Evolutionary conservation across 345 rosid genomes (phyloP).

Genomic region (Raphanus sativus): DNA sequence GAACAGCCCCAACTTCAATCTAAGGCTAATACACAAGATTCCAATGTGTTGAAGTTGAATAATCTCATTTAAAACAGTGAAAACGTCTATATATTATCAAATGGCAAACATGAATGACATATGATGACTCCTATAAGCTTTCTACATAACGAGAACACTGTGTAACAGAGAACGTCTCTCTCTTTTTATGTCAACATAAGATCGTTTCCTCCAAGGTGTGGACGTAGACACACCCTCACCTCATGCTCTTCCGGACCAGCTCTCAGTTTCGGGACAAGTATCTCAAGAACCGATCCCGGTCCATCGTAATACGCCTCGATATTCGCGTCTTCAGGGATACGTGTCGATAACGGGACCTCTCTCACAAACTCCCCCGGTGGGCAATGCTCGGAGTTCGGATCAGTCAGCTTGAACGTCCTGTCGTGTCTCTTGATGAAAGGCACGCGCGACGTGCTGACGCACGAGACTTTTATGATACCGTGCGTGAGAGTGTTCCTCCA

Average conservation of each 20-base stretch:
- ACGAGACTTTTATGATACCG: slow-evolving; percentile 85
- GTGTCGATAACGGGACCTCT: slow-evolving; percentile 77
- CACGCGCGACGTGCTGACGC: slow-evolving; percentile 71
- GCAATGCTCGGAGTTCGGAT: slow-evolving; percentile 92
- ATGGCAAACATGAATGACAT: slow-evolving; percentile 25
- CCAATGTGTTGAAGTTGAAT: slow-evolving; percentile 18
- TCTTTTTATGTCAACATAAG: slow-evolving; percentile 67
- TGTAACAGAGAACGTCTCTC: not conserved
- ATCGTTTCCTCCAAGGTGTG: slow-evolving; percentile 67
- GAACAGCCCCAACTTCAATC: slow-evolving; percentile 2
- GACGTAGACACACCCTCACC: slow-evolving; percentile 89
- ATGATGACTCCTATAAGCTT: slow-evolving; percentile 24
- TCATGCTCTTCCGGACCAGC: slow-evolving; percentile 94
- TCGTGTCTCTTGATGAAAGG: slow-evolving; percentile 84
- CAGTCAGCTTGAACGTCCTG: slow-evolving; percentile 88
- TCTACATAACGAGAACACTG: slow-evolving; percentile 21
- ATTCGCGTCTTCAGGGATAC: slow-evolving; percentile 94
- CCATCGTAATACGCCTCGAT: slow-evolving; percentile 90
- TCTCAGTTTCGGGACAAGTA: slow-evolving; percentile 85
- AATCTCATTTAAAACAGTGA: slow-evolving; percentile 14
- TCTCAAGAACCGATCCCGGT: slow-evolving; percentile 88
- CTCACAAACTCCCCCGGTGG: slow-evolving; percentile 97
- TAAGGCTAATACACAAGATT: slow-evolving; percentile 14
- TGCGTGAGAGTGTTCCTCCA: slow-evolving; percentile 86
- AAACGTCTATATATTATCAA: slow-evolving; percentile 19